Evolutionary conservation across 768 basidiomycete species (phyloP), one percentile per base, ranked within the genome.

Genomic region (Phaeotremella fagi): DNA sequence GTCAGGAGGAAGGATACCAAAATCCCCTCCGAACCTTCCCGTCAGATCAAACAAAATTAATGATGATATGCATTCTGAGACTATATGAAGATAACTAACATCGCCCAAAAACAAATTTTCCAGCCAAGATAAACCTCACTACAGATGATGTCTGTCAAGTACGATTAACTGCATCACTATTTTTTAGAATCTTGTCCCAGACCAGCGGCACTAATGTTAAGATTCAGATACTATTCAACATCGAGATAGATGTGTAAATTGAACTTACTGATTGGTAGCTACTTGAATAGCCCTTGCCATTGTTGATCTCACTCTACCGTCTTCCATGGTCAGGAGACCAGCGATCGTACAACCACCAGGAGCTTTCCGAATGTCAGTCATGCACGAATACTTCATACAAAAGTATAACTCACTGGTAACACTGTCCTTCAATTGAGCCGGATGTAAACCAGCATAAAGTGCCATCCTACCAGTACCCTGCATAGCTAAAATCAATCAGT

Each of bases 391-490:
- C 20, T 12, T 22, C 9, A 22, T n/a, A 11, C 28, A 22, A 29
- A 25, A 6, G n/a, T 14, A 15, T 4, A 78, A 61, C 87, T 64
- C 66, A 90, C 94, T 99, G 11, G 95, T 97, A 2, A 99, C 95
- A 3, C 90, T 84, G 75, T 99, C 95, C 73, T 97, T 97, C 63
- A 99, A 84, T 64, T 90, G 89, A 3, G 95, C 91, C 6, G 95
- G 95, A 73, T 98, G 95, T 2, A 83, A 78, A n/a, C 85, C 87
- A 0, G 82, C 81, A 69, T 91, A 86, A 1, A 98, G 80, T 3
- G 86, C 84, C 95, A 98, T 98, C 37, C 92, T 82, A 31, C 94
- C 95, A 0, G 95, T 87, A 24, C 95, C 95, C 78, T 98, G 94
- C 53, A 99, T 75, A 24, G 90, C 92, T 97, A 41, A 14, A 12